Base-by-base conservation (phyloP, 805 yeast species). In the baker's yeast (Saccharomyces cerevisiae) region DNA sequence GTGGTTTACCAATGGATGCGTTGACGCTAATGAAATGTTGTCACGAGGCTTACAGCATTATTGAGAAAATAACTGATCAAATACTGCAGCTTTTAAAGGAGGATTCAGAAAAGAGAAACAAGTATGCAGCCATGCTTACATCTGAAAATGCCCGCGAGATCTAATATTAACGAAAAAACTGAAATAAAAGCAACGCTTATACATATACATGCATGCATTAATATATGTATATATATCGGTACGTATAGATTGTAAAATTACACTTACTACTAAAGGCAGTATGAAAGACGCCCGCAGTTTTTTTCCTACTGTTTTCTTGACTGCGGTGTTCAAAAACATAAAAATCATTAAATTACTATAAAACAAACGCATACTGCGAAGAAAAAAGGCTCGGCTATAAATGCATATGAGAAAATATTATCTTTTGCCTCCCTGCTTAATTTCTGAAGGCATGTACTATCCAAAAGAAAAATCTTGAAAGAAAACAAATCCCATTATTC, bases 1-100 rank as follows among this genome's bases (percentile, higher is more conserved):
- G 98, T 51, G 97, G 96, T 0, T 73, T 87, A 48, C 87, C 91
- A 6, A 81, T 92, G 59, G 91, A 88, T 63, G 89, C 94, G 0
- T 64, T 78, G 41, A 73, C 79, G 27, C 71, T 92, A 50, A 74
- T 89, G 75, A 81, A 83, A 27, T 85, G 94, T 66, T 79, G 87
- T 31, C 79, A 79, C 55, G 73, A 77, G 54, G 94, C 96, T 1
- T 81, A 79, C 62, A 66, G 68, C 3, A 77, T 84, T 31, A 94
- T 89, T 8, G 83, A 81, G 53, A 63, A 67, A 27, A 65, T 87
- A 55, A 87, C 96, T 0, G 82, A 82, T 31, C 74, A 79, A 64
- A 87, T 92, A 48, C 77, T 81, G 51, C 59, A 66, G 4, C 73
- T 78, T 13, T 66, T 91, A 32, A 79, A 79, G 55, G 72, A 73